A percentile compares a stretch with the other conserved stretches of the same genome.
Evolutionary conservation across 495 filamentous ascomycete genomes (phyloP).

Genomic region (Lasiosphaeriaceae sp.): DNA sequence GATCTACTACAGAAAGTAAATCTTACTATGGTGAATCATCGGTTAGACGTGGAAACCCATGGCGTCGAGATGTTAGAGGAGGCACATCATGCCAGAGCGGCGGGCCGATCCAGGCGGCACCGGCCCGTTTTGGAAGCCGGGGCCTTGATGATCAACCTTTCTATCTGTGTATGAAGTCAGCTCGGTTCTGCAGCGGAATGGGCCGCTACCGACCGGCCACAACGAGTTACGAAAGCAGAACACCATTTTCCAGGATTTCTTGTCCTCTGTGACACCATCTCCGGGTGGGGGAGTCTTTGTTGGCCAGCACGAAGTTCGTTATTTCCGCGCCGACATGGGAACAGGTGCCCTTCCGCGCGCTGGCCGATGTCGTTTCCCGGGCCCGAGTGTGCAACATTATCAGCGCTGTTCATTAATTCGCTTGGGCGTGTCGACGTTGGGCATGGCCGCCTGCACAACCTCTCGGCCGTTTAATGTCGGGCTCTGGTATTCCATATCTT

Average conservation of each 20-base stretch:
- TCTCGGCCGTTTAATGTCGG: too few species aligned
- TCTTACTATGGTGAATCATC: not conserved
- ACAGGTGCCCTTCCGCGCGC: not conserved
- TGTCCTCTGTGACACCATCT: not conserved
- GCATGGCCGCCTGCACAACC: not conserved
- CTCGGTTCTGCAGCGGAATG: slow-evolving; percentile 10
- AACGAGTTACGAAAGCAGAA: slow-evolving; percentile 4
- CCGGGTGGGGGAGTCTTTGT: too few species aligned
- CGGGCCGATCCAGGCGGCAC: slow-evolving; percentile 4
- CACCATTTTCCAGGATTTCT: not conserved
- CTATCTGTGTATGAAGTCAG: slow-evolving; percentile 10
- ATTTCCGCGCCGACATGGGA: too few species aligned
- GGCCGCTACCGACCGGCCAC: slow-evolving; percentile 11
- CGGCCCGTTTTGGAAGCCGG: slow-evolving; percentile 13
- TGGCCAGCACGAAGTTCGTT: too few species aligned
- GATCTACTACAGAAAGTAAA: slow-evolving; percentile 66
- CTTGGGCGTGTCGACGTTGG: not conserved
- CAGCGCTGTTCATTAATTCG: not conserved
- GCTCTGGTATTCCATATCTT: too few species aligned
- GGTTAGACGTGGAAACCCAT: not conserved
- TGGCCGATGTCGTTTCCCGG: not conserved
- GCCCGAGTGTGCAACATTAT: not conserved
- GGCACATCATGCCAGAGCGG: not conserved
- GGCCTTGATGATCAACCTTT: slow-evolving; percentile 3
- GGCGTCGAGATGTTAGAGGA: not conserved